Conservation (phyloP, 352 stramenopile genomes). For the Achlya hypogyna region DNA sequence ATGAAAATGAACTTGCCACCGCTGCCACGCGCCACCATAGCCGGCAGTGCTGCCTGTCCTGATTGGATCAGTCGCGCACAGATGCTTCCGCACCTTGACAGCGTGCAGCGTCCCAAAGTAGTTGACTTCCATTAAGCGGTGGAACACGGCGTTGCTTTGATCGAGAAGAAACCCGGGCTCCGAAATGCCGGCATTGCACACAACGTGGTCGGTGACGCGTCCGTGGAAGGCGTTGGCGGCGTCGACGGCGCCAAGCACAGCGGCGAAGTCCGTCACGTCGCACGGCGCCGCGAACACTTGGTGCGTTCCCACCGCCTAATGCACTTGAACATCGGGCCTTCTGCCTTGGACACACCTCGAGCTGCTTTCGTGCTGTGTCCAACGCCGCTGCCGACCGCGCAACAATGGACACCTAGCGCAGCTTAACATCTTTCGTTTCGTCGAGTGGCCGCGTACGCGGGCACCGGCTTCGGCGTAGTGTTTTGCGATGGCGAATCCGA, state of each 20-base stretch:
- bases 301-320: not conserved
- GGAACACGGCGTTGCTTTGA: slow-evolving; percentile 38
- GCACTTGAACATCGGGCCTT: not conserved
- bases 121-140: slow-evolving; percentile 42
- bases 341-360: slow-evolving; percentile 23
- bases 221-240: slow-evolving; percentile 48
- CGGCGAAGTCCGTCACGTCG: slow-evolving; percentile 32
- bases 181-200: slow-evolving; percentile 33
- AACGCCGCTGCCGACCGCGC: slow-evolving; percentile 31
- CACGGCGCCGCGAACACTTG: slow-evolving; percentile 32
- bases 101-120: slow-evolving; percentile 52
- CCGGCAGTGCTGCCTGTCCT: slow-evolving; percentile 34
- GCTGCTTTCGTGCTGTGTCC: slow-evolving; percentile 27
- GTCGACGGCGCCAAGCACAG: slow-evolving; percentile 33
- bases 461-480: slow-evolving; percentile 43
- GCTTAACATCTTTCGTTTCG: not conserved
- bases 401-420: slow-evolving; percentile 31
- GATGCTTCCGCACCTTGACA: slow-evolving; percentile 36
- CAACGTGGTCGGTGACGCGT: slow-evolving; percentile 48
- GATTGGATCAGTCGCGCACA: not conserved
- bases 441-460: slow-evolving; percentile 26
- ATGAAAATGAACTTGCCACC: slow-evolving; percentile 50
- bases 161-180: slow-evolving; percentile 40
- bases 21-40: slow-evolving; percentile 49
- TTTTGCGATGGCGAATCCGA: slow-evolving; percentile 52